Evolutionary conservation across 495 filamentous ascomycete species (phyloP).

Genomic region (Venustampulla echinocandica): DNA sequence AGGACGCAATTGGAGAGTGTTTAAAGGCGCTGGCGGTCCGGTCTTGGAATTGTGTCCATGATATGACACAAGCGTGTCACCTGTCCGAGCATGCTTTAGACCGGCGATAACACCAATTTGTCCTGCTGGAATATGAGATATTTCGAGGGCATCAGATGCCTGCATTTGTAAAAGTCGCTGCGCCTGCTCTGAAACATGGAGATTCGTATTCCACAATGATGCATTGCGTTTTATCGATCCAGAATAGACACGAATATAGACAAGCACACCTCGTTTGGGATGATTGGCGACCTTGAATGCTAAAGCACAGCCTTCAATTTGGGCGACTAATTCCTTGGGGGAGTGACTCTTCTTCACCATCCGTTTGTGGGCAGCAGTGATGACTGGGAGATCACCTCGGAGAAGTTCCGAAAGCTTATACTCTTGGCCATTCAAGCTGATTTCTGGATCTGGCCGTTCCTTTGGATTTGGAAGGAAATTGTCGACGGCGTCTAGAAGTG

Average conservation of each 20-base stretch:
- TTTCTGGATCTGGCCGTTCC: slow-evolving; percentile 70
- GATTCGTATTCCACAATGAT: slow-evolving; percentile 78
- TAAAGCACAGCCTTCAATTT: slow-evolving; percentile 66
- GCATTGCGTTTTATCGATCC: slow-evolving; percentile 66
- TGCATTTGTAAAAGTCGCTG: slow-evolving; percentile 85
- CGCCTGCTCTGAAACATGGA: slow-evolving; percentile 72
- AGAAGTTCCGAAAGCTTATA: slow-evolving; percentile 37
- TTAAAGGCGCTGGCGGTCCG: slow-evolving; percentile 58
- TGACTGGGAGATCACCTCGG: slow-evolving; percentile 33
- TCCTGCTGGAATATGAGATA: slow-evolving; percentile 67
- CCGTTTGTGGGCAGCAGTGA: slow-evolving; percentile 27
- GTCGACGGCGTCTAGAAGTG: slow-evolving; percentile 77
- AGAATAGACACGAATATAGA: slow-evolving; percentile 88
- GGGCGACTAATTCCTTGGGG: slow-evolving; percentile 33
- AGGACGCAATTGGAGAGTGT: slow-evolving; percentile 73
- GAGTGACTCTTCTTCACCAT: slow-evolving; percentile 13
- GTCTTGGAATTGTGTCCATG: slow-evolving; percentile 48
- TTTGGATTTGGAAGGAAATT: slow-evolving; percentile 77
- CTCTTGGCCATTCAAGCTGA: slow-evolving; percentile 53
- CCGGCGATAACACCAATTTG: slow-evolving; percentile 96
- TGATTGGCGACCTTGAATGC: slow-evolving; percentile 98
- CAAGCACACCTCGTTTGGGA: slow-evolving; percentile 72
- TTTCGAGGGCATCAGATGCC: slow-evolving; percentile 77
- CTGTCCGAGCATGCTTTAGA: slow-evolving; percentile 82
- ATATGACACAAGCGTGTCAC: slow-evolving; percentile 81